Evolutionary conservation across 495 filamentous ascomycete species (phyloP).

Genomic region (Aspergillus bertholletiae): DNA sequence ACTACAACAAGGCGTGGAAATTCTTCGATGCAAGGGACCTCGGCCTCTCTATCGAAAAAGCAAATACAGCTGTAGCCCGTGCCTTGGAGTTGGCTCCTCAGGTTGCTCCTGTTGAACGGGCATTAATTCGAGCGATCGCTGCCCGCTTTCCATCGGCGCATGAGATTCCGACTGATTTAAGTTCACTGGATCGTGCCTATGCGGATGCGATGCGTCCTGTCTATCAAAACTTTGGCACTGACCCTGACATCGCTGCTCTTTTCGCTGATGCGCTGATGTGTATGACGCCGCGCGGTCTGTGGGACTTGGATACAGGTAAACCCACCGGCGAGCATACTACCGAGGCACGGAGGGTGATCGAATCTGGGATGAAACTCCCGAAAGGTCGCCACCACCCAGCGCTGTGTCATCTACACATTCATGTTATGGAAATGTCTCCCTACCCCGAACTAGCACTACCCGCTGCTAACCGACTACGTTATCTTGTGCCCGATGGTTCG

Average conservation of each 20-base stretch:
- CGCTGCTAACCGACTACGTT: constrained; percentile 53
- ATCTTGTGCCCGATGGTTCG: constrained; percentile 57
- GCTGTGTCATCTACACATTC: constrained; percentile 62
- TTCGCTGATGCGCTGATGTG: constrained; percentile 67
- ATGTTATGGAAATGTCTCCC: constrained; percentile 65
- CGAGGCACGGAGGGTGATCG: constrained; percentile 53
- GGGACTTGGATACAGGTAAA: constrained; percentile 52
- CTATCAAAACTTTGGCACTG: constrained; percentile 42
- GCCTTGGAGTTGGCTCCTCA: constrained; percentile 29
- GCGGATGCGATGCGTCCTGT: constrained; percentile 55
- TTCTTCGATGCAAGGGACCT: constrained; percentile 53
- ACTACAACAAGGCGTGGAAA: constrained; percentile 69
- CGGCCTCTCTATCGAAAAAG: constrained; percentile 30
- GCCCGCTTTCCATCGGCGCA: constrained; percentile 44
- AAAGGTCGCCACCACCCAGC: constrained; percentile 49
- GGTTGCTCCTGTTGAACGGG: constrained; percentile 41
- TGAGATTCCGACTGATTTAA: constrained; percentile 26
- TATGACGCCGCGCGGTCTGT: constrained; percentile 58
- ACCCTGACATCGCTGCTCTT: constrained; percentile 54
- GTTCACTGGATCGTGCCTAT: constrained; percentile 48
- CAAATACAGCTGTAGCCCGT: constrained; percentile 30
- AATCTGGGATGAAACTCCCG: constrained; percentile 39
- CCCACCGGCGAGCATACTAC: constrained; percentile 49
- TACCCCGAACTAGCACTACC: constrained; percentile 52
- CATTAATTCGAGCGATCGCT: constrained; percentile 51